Conservation (phyloP, 2,329 filamentous ascomycete species). For the Ophiostoma quercus region DNA sequence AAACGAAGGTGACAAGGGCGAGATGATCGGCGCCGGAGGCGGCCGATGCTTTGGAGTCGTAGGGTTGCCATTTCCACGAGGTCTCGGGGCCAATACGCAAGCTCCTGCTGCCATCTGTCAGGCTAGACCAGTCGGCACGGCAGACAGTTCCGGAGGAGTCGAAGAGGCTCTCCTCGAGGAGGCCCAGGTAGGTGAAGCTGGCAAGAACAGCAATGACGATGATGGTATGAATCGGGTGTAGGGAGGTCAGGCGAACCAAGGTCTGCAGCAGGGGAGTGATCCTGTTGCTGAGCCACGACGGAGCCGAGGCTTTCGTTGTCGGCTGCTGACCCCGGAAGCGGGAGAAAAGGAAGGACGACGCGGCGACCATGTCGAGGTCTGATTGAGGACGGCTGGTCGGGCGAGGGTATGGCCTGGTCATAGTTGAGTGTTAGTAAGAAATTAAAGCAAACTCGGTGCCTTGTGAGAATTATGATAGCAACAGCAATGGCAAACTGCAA, state of each 20-base stretch:
- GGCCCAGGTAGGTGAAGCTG: conserved; percentile 88
- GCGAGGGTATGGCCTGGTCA: not conserved
- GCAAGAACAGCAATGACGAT: conserved; percentile 83
- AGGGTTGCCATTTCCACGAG: conserved; percentile 82
- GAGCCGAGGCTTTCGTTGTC: conserved; percentile 43
- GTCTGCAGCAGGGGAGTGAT: conserved; percentile 72
- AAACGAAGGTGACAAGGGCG: conserved; percentile 81
- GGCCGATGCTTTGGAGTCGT: conserved; percentile 49
- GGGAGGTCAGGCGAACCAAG: conserved; percentile 75
- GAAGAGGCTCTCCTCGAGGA: conserved; percentile 85
- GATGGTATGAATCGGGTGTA: conserved; percentile 92
- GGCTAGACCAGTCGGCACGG: conserved; percentile 71
- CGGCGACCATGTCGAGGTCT: conserved; percentile 43
- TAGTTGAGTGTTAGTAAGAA: not conserved
- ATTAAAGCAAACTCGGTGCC: conserved; percentile 1
- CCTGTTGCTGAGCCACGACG: conserved; percentile 55
- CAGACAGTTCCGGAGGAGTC: conserved; percentile 52
- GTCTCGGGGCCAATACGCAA: conserved; percentile 70
- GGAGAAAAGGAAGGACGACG: conserved; percentile 46
- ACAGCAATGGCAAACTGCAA: not conserved
- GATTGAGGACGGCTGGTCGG: not conserved
- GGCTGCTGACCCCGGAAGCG: conserved; percentile 58
- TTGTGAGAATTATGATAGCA: not conserved
- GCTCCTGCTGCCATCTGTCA: conserved; percentile 73
- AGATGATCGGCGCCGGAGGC: conserved; percentile 57